A percentile compares a stretch with the other conserved stretches of the same genome.
phyloP scores from a whole-genome alignment of 768 basidiomycete species.

The Panellus pusillus region DNA sequence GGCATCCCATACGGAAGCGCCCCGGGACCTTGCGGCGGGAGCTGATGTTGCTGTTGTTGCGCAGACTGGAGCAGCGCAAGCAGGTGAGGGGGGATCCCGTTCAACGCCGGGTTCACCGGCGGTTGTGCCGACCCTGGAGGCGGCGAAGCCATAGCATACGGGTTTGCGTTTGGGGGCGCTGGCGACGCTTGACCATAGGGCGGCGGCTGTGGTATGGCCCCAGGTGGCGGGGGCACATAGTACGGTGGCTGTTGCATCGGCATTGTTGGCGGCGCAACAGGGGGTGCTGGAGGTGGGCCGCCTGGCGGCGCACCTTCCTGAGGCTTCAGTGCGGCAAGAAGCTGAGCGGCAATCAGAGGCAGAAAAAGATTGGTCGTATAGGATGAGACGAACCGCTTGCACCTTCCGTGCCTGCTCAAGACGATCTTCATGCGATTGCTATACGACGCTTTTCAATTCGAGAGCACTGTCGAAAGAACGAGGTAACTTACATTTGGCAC shows the following conservation, averaged over 20 bases:
- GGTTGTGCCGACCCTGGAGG: slow-evolving; percentile 31
- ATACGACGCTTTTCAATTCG: slow-evolving; percentile 4
- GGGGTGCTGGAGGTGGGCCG: slow-evolving; percentile 34
- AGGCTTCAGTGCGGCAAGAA: slow-evolving; percentile 79
- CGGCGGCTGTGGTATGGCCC: slow-evolving; percentile 22
- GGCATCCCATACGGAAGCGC: slow-evolving; percentile 33
- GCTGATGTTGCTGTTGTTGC: slow-evolving; percentile 44
- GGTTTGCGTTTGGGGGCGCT: slow-evolving; percentile 26
- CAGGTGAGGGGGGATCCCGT: slow-evolving; percentile 64
- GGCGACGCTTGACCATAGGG: slow-evolving; percentile 15
- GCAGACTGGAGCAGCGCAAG: slow-evolving; percentile 57
- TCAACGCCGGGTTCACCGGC: slow-evolving; percentile 36
- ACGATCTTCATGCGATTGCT: slow-evolving; percentile 67
- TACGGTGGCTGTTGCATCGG: slow-evolving; percentile 38
- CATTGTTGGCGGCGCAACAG: slow-evolving; percentile 24
- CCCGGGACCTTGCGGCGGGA: slow-evolving; percentile 37
- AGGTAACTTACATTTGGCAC: background rate
- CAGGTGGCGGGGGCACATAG: slow-evolving; percentile 24
- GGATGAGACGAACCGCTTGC: slow-evolving; percentile 54
- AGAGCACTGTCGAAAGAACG: background rate
- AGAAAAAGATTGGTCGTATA: background rate
- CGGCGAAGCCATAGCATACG: slow-evolving; percentile 24
- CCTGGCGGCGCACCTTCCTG: slow-evolving; percentile 40
- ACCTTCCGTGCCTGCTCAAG: slow-evolving; percentile 87
- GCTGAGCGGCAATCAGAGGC: slow-evolving; percentile 29